Evolutionary conservation across 2,329 filamentous ascomycete species (phyloP).

Genomic region (Scortechinia acanthostroma): DNA sequence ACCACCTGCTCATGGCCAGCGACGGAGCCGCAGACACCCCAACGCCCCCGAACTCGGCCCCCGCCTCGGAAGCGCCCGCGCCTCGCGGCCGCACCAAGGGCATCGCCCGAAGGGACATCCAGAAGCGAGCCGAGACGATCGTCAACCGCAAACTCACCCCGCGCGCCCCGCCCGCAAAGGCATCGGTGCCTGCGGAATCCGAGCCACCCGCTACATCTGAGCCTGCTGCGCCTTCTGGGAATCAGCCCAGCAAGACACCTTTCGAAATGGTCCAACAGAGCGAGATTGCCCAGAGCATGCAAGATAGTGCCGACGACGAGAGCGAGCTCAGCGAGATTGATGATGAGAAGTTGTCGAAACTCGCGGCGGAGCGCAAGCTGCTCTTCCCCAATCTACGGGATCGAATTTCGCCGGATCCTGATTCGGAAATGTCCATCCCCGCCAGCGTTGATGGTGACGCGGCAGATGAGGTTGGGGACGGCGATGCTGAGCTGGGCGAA

Average conservation of each 20-base stretch:
- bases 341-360: neutral
- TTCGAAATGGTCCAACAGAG: too few species aligned
- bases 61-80: neutral
- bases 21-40: conserved; percentile 17
- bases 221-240: too few species aligned
- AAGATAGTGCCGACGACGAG: neutral
- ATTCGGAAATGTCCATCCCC: conserved; percentile 17
- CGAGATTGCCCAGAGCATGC: neutral
- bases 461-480: conserved; percentile 24
- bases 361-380: conserved; percentile 24
- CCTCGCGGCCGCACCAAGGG: conserved; percentile 7
- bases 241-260: too few species aligned
- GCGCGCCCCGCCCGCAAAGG: neutral
- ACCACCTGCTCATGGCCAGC: conserved; percentile 11
- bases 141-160: neutral
- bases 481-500: conserved; percentile 27
- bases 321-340: neutral
- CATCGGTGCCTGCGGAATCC: neutral
- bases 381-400: conserved; percentile 41
- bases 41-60: conserved; percentile 4
- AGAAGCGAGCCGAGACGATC: neutral
- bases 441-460: conserved; percentile 30
- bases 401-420: conserved; percentile 31
- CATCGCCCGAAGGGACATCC: conserved; percentile 2
- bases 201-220: too few species aligned